phyloP scores from a whole-genome alignment of 768 basidiomycete species.

The Boletus eberwhitei region DNA sequence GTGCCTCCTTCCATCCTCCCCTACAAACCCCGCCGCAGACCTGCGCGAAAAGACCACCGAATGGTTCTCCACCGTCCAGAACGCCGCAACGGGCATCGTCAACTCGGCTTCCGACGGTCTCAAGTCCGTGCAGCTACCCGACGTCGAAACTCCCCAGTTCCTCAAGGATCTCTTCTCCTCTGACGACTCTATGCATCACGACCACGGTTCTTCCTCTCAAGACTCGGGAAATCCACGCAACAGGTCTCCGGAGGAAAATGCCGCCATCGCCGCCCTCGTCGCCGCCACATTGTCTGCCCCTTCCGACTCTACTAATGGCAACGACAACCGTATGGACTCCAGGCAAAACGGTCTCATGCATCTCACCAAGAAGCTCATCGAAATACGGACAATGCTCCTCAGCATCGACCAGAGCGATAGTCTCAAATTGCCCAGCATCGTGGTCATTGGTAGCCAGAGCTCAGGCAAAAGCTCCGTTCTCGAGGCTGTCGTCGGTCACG shows the following conservation, averaged over 20 bases:
- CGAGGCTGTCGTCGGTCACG: conserved; percentile 96
- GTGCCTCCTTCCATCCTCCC: neutral
- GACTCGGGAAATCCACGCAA: conserved; percentile 37
- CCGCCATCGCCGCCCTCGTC: conserved; percentile 68
- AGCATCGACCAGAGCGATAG: conserved; percentile 95
- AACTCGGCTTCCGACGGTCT: conserved; percentile 71
- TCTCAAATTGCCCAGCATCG: conserved; percentile 93
- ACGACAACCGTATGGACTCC: conserved; percentile 38
- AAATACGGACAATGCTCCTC: conserved; percentile 91
- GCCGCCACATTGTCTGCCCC: conserved; percentile 79
- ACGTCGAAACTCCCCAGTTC: conserved; percentile 54
- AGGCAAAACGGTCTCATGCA: conserved; percentile 87
- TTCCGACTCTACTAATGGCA: conserved; percentile 43
- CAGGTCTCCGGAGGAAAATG: conserved; percentile 50
- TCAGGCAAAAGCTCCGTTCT: conserved; percentile 97
- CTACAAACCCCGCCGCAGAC: conserved; percentile 42
- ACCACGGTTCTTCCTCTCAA: conserved; percentile 33
- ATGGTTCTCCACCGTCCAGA: conserved; percentile 65
- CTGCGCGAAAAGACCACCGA: conserved; percentile 63
- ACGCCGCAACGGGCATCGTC: conserved; percentile 56
- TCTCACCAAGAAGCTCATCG: conserved; percentile 91
- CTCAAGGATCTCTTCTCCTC: conserved; percentile 59
- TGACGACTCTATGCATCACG: conserved; percentile 29
- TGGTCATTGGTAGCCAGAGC: conserved; percentile 97
- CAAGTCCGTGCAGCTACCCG: conserved; percentile 49